Base-by-base conservation (phyloP, 164 flowering plant genomes). In the Sedum album region DNA sequence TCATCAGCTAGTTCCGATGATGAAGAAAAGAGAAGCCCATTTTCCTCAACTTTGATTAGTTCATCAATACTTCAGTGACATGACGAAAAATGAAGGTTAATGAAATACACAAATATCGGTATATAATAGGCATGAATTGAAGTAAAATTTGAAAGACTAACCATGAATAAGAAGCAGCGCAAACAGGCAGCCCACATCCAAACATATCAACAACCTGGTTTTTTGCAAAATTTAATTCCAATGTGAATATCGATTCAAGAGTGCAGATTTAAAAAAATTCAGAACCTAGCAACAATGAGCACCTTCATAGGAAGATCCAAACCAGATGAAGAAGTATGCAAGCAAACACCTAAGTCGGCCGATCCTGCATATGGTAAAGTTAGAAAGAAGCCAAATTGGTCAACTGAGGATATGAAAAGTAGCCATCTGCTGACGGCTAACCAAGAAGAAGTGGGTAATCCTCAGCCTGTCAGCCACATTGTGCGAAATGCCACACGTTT, bases 251-350 rank as follows among this genome's bases (percentile, higher is more conserved):
- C 6, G 35, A 17, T 8, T 20, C 51, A 20, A 9, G 39, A 13
- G 13, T 31, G 48, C n/a, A n/a, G n/a, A n/a, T 41, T 69, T 28
- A 44, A 48, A 49, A 11, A 48, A n/a, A 23, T 30, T 31, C 25
- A 51, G 26, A 33, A 71, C 35, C 25, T 28, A 15, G 28, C 20
- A 33, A 42, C 46, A 30, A 10, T 64, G 60, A 63, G n/a, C 69
- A 89, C 98, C 95, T 94, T 94, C 98, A 91, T 94, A 11, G 98
- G 98, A 71, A 91, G 95, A 73, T 91, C 96, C 78, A 94, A 79
- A 60, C 98, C 98, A 49, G 97, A 94, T 69, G 97, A 94, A 11
- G 98, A 94, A 73, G 97, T 88, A 79, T 94, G 97, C 77, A 91
- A 69, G 74, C 88, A 89, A 74, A 91, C 89, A 65, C 97, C 98